Evolutionary conservation across 768 basidiomycete genomes (phyloP), one percentile per base, ranked within the genome.

Genomic region (Botryobasidium botryosum): DNA sequence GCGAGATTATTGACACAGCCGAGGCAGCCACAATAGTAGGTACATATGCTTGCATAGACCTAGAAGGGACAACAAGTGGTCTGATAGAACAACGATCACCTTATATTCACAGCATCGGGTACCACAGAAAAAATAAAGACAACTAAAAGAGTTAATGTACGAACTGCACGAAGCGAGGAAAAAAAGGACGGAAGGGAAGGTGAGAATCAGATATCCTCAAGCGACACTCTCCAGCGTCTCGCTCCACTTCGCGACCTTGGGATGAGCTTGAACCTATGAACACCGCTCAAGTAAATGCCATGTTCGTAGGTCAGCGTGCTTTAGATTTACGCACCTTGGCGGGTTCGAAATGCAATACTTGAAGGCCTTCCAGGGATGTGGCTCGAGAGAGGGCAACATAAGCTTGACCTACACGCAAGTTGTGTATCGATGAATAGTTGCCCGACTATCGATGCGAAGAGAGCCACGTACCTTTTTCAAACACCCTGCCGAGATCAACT

Each of bases 341-440:
- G 0, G 75, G 63, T 53, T 82, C 72, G 53, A 92, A 91, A 52
- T 79, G 72, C 17, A 86, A 65, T 3, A 90, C 79, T 56, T 91
- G 86, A 26, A 92, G 66, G 3, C 88, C 87, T 3, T 83, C 75
- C 44, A 92, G 64, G 3, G 71, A 77, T 0, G 87, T 90, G 13
- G 88, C 87, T 18, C 88, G 85, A 17, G 87, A 91, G 17, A 88
- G 69, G 3, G 83, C 84, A 24, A 90, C 85, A 48, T 87, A 87
- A n/a, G 84, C 82, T 66, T 88, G 85, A 26, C 84, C 83, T 86
- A 47, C 12, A 50, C 21, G 33, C 6, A 27, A 20, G 43, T 15
- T 29, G 7, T 21, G 29, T 27, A 21, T 39, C 40, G 23, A 44
- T 6, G 7, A 35, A 15, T 28, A 20, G n/a, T 13, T n/a, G 12